Conservation (phyloP, 805 yeast species). For the Candida parachauliodes region DNA sequence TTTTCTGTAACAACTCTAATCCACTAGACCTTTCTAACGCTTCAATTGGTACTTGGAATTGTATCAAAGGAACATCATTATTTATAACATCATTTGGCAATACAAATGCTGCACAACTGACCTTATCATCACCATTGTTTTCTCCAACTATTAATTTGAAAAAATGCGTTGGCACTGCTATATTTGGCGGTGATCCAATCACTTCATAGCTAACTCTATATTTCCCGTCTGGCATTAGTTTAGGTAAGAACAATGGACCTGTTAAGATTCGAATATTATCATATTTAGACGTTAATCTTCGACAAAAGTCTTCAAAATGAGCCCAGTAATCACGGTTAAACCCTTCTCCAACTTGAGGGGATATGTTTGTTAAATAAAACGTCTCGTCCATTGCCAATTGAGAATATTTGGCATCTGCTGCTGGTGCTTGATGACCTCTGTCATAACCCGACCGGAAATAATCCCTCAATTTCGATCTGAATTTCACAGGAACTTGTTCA, state of each 20-base stretch:
- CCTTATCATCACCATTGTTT: constrained; percentile 35
- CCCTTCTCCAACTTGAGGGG: constrained; percentile 97
- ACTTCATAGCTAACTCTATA: constrained; percentile 83
- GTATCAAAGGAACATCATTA: constrained; percentile 64
- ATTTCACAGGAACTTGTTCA: constrained; percentile 69
- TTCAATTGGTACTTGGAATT: constrained; percentile 84
- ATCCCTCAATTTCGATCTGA: constrained; percentile 75
- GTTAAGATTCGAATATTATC: constrained; percentile 81
- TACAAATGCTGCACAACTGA: constrained; percentile 89
- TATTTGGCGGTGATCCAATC: constrained; percentile 92
- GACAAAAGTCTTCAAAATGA: constrained; percentile 83
- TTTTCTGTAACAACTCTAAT: constrained; percentile 67
- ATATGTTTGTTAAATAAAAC: constrained; percentile 81
- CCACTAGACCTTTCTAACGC: constrained; percentile 89
- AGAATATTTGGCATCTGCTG: constrained; percentile 90
- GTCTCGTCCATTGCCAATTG: constrained; percentile 96
- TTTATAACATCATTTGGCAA: constrained; percentile 81
- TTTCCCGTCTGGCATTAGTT: constrained; percentile 76
- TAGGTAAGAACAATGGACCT: constrained; percentile 90
- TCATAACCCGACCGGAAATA: constrained; percentile 95
- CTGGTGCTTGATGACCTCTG: constrained; percentile 97
- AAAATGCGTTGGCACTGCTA: constrained; percentile 97
- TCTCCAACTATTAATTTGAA: constrained; percentile 90
- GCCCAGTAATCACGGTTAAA: constrained; percentile 98
- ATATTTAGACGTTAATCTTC: constrained; percentile 71